Base-by-base conservation (phyloP, 1,284 basidiomycete species). In the Ustilago shanxiensis region DNA sequence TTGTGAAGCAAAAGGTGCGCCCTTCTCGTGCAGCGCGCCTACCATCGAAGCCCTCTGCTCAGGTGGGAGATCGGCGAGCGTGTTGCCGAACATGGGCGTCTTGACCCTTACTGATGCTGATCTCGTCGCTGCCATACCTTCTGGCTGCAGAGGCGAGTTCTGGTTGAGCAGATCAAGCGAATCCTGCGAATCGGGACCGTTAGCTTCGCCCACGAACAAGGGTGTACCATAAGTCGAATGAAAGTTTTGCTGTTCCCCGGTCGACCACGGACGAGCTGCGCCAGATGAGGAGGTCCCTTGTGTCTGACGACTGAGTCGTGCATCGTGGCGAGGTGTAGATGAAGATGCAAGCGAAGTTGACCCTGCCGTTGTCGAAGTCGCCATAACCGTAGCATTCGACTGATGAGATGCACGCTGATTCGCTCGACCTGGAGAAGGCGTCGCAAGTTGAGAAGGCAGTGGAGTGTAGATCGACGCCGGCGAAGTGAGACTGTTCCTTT, bases 11-110 rank as follows among this genome's bases (percentile, higher is more conserved):
- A 54, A 26, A 3, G 60, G 55, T 13, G 44, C 47, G 18, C 35
- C 44, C 13, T n/a, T 50, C 35, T 66, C 51, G 26, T 65, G 52
- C 35, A 61, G 29, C 22, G 57, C 62, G 31, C 58, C 69, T 14
- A 58, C 49, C 31, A 61, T 37, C 13, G 69, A 66, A 3, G 20
- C 58, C 39, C 69, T 56, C 20, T 71, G 62, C 11, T 52, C 59
- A 7, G 62, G 52, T 28, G 69, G 69, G n/a, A 71, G 54, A 22
- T 64, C 63, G 20, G 45, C 26, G 5, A 66, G 47, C 33, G 69
- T 66, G 18, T 64, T 71, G 29, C 69, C 69, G 41, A 62, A 66
- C 31, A 71, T 57, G 18, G 69, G 69, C 41, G 63, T 71, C 54
- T 71, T 71, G 59, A 58, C 63, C 2, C 69, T 49, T 16, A 71